Conservation (phyloP, 495 filamentous ascomycete genomes). For the Penicillium waksmanii region DNA sequence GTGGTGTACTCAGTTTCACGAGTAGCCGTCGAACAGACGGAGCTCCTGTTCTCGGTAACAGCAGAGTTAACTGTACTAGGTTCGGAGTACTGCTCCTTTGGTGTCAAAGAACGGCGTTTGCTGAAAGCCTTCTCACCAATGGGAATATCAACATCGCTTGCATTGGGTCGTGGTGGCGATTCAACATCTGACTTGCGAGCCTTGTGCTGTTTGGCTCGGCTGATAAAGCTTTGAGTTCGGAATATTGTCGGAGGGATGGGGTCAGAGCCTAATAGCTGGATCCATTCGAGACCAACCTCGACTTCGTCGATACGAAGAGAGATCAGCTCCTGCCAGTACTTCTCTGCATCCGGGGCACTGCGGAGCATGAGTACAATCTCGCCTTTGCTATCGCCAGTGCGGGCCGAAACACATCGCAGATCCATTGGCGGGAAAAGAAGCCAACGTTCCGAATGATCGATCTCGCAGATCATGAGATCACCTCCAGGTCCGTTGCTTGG, state of each 20-base stretch:
- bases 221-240: conserved; percentile 56
- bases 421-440: conserved; percentile 87
- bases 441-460: conserved; percentile 76
- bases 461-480: conserved; percentile 88
- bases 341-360: conserved; percentile 38
- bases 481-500: conserved; percentile 59
- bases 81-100: conserved; percentile 42
- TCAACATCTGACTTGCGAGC: conserved; percentile 37
- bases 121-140: conserved; percentile 67
- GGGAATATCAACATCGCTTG: conserved; percentile 65
- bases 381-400: conserved; percentile 68
- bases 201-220: conserved; percentile 45
- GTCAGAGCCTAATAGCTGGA: conserved; percentile 74
- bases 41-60: conserved; percentile 35
- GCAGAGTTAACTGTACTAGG: conserved; percentile 42
- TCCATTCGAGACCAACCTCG: conserved; percentile 82
- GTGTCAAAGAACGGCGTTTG: conserved; percentile 38
- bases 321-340: conserved; percentile 81
- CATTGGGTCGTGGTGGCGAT: conserved; percentile 48
- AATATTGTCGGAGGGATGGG: conserved; percentile 72
- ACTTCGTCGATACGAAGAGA: conserved; percentile 71
- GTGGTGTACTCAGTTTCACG: conserved; percentile 43
- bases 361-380: conserved; percentile 87
- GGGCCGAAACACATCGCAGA: conserved; percentile 71
- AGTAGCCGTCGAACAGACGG: conserved; percentile 40